Evolutionary conservation across 352 stramenopile genomes (phyloP).

Genomic region (Phytopythium kandeliae): DNA sequence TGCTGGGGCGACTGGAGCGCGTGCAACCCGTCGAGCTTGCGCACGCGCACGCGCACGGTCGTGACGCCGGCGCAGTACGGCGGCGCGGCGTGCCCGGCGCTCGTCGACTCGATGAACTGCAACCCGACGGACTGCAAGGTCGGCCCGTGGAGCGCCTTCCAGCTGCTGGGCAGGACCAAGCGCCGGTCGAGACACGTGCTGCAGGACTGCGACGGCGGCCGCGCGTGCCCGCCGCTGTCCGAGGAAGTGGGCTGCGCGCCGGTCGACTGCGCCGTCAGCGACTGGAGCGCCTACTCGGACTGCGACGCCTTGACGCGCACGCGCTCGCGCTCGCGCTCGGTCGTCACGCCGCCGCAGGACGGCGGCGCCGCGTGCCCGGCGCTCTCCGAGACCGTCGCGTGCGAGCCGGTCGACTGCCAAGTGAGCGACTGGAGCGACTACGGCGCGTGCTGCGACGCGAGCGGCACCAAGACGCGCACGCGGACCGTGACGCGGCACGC

Average conservation of each 20-base stretch:
- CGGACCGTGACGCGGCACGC: slow-evolving; percentile 21
- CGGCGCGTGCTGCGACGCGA: slow-evolving; percentile 26
- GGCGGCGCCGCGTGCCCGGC: slow-evolving; percentile 37
- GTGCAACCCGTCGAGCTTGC: slow-evolving; percentile 27
- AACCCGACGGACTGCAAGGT: slow-evolving; percentile 61
- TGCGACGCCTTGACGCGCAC: slow-evolving; percentile 33
- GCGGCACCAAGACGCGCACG: slow-evolving; percentile 29
- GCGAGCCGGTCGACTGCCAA: slow-evolving; percentile 36
- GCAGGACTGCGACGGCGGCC: slow-evolving; percentile 31
- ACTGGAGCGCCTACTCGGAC: slow-evolving; percentile 35
- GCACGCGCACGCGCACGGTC: slow-evolving; percentile 41
- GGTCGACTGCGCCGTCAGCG: slow-evolving; percentile 35
- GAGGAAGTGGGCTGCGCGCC: slow-evolving; percentile 32
- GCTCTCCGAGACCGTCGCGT: slow-evolving; percentile 25
- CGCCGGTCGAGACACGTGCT: slow-evolving; percentile 32
- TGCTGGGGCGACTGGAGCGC: slow-evolving; percentile 41
- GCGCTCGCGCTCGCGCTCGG: slow-evolving; percentile 34
- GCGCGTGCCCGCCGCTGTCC: slow-evolving; percentile 28
- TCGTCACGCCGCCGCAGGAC: slow-evolving; percentile 36
- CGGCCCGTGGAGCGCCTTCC: slow-evolving; percentile 37
- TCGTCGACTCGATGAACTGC: slow-evolving; percentile 52
- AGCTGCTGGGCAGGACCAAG: slow-evolving; percentile 35
- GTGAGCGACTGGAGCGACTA: slow-evolving; percentile 48
- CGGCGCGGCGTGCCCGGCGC: slow-evolving; percentile 29
- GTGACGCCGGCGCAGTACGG: slow-evolving; percentile 33